Conservation (phyloP, 257 asterid genomes). For the Pogostemon cablin region DNA sequence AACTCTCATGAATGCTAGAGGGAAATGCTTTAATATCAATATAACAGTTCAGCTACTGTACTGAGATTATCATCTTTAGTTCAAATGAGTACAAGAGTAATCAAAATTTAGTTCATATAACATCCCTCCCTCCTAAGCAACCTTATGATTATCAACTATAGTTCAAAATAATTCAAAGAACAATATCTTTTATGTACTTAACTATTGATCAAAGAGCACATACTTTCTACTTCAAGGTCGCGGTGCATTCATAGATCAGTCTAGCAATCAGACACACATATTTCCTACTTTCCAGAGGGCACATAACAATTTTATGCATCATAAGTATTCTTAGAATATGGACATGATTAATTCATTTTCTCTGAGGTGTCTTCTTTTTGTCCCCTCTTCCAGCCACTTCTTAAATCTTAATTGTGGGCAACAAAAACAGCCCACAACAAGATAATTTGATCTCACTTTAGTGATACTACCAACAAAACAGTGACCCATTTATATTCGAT, state of each 20-base stretch:
- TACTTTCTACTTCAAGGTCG: not conserved
- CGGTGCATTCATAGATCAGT: not conserved
- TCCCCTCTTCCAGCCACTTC: not conserved
- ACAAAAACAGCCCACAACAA: not conserved
- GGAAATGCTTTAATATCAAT: not conserved
- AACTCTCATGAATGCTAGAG: not conserved
- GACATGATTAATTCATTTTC: not conserved
- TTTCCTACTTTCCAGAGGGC: slow-evolving; percentile 3
- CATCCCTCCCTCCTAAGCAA: too few species aligned
- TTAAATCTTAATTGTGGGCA: not conserved
- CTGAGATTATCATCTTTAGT: too few species aligned
- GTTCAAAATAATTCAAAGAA: not conserved
- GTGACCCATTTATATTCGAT: not conserved
- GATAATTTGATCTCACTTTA: not conserved
- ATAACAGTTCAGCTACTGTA: too few species aligned
- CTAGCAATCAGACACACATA: slow-evolving; percentile 13
- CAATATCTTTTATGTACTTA: not conserved
- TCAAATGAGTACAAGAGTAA: too few species aligned
- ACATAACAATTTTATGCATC: not conserved
- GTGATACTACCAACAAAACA: not conserved
- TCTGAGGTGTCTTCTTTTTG: slow-evolving; percentile 5
- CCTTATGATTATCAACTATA: not conserved
- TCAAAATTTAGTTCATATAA: too few species aligned
- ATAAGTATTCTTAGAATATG: slow-evolving; percentile 13
- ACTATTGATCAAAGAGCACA: too few species aligned